Evolutionary conservation across 2,329 filamentous ascomycete genomes (phyloP), one percentile per base, ranked within the genome.

Genomic region (Trichoderma breve): DNA sequence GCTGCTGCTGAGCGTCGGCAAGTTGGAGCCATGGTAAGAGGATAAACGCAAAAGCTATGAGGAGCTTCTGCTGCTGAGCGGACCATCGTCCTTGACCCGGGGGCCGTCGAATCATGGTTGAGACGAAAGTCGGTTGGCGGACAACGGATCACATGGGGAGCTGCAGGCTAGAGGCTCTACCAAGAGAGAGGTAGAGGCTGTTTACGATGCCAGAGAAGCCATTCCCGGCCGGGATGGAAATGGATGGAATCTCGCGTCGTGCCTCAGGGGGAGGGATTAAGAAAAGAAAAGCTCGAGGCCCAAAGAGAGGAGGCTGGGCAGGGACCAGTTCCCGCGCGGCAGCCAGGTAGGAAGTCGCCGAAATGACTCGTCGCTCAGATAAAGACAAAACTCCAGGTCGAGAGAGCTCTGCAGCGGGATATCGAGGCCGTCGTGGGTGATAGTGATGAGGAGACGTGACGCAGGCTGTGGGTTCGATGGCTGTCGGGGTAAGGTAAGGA

Each of bases 1-100:
- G 86, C 85, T 90, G 89, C 86, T 89, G 89, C 86, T 89, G 89
- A 86, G 88, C 88, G 77, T 89, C 86, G 83, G 87, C 86, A 75
- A 89, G 82, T 70, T 82, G 81, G 61, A 85, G 77, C 82, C 84
- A 87, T 68, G 88, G 87, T 72, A 91, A 79, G 71, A 91, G 81
- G 71, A 91, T 82, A 74, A 90, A 80, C 76, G 86, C 87, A 79
- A 90, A 84, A 80, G 88, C 86, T 79, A 89, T 79, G 79, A 87
- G 77, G 77, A 83, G 80, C 79, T 82, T 83, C 77, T 83, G 81
- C 80, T 86, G 83, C 73, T 81, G 81, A 74, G 81, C 81, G 79
- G 81, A 79, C 83, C 83, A 81, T 83, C 84, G 83, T 79, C 84
- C 86, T 82, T 87, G 86, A 83, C 86, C 87, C 78, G 86, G 86